Conservation (phyloP, 305 asterid genomes). For the Solanum hybrid region DNA sequence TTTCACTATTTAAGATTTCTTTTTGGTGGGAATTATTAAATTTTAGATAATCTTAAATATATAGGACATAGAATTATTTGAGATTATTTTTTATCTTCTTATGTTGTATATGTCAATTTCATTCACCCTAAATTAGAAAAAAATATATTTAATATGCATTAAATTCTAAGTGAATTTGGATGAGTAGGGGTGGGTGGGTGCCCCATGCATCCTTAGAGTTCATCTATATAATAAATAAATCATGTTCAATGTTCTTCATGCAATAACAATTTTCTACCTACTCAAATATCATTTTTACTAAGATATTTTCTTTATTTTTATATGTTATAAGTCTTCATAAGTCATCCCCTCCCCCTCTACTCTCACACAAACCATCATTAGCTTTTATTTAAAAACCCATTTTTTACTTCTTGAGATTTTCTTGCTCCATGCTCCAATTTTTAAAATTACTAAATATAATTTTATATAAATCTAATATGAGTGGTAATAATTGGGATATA, state of each 20-base stretch:
- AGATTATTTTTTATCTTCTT: neutral
- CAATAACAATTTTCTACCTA: too few species aligned
- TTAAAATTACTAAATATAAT: too few species aligned
- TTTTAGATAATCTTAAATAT: too few species aligned
- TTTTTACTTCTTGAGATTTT: neutral
- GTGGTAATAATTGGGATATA: conserved; percentile 15
- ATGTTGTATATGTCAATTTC: neutral
- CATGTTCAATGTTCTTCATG: too few species aligned
- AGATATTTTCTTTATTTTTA: too few species aligned
- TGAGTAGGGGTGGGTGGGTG: neutral
- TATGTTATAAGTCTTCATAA: neutral
- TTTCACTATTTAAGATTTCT: neutral
- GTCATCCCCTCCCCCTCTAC: neutral
- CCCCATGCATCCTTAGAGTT: too few species aligned
- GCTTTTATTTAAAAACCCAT: too few species aligned
- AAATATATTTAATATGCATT: neutral
- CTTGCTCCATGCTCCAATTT: neutral
- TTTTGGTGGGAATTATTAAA: neutral
- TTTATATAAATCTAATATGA: neutral
- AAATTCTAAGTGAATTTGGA: neutral
- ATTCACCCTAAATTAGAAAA: neutral
- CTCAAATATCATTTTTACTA: too few species aligned
- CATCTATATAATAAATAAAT: too few species aligned
- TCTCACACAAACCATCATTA: neutral
- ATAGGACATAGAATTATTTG: neutral